Base-by-base conservation (phyloP, 495 filamentous ascomycete species). In the Penicillium nucicola region DNA sequence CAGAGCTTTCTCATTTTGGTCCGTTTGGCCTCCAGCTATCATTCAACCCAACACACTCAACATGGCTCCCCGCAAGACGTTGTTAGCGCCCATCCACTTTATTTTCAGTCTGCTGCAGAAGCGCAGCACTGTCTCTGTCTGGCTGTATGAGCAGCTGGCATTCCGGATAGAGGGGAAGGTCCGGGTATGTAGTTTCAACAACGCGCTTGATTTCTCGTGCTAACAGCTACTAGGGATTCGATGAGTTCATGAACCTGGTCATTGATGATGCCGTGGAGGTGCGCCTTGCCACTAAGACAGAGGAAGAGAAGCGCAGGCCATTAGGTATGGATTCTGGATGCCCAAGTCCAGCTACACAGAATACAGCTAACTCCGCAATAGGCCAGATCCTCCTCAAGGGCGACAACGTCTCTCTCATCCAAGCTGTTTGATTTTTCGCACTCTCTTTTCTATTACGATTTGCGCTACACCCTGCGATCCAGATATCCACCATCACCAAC, bases 241-340 rank as follows among this genome's bases (percentile, higher is more conserved):
- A 98, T 68, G 93, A 98, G 67, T 98, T 97, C 72, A 97, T 98
- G 95, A 98, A 98, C 70, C 78, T 98, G 35, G 93, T 97, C 28
- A 81, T 97, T 43, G 92, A 96, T 62, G 90, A 98, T 61, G 93
- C 93, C 31, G 82, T 96, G 46, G 93, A 97, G 70, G 90, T 98
- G 32, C 89, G 87, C 69, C 79, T 86, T 64, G 77, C 88, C 45
- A 88, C 86, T 44, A 96, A 96, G 75, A 84, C 80, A 10, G 84
- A 88, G 46, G 83, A 82, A 36, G 92, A 96, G 72, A 86, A 80
- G 58, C 79, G 90, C 57, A 80, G 90, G 56, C 79, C 83, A 18
- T 64, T 97, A 34, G 95, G 93, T 95, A 79, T 57, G 84, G 46
- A 9, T 8, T 19, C 13, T n/a, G 15, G 46, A 9, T 8, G 25